Conservation (phyloP, 805 yeast genomes). For the Zygoascus ofunaensis region DNA sequence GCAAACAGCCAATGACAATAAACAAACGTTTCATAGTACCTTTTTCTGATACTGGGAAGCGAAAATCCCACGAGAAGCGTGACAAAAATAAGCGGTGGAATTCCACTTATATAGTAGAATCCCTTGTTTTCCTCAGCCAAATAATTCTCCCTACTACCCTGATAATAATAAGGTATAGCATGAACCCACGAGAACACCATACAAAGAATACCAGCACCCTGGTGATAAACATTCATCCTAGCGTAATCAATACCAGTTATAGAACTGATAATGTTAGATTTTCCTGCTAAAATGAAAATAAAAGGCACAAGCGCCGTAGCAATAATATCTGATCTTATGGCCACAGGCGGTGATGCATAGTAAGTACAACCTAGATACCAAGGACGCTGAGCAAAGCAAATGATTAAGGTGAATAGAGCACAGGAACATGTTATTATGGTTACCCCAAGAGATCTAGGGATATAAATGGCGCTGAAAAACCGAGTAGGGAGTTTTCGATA, state of each 20-base stretch:
- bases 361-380: slow-evolving; percentile 14
- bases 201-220: slow-evolving; percentile 12
- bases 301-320: slow-evolving; percentile 18
- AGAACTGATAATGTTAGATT: slow-evolving; percentile 12
- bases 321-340: slow-evolving; percentile 15
- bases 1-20: slow-evolving; percentile 17
- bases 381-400: slow-evolving; percentile 13
- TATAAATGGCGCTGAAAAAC: too few species aligned
- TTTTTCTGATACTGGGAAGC: slow-evolving; percentile 10
- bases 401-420: too few species aligned
- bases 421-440: too few species aligned
- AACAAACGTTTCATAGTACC: slow-evolving; percentile 14
- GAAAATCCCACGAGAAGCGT: slow-evolving; percentile 11
- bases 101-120: slow-evolving; percentile 4
- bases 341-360: slow-evolving; percentile 17
- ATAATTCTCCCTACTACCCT: too few species aligned
- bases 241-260: slow-evolving; percentile 17
- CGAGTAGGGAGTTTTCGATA: slow-evolving; percentile 15
- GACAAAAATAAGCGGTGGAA: slow-evolving; percentile 10
- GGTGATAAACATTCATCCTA: slow-evolving; percentile 13
- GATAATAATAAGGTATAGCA: slow-evolving; percentile 14
- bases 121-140: neutral
- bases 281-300: slow-evolving; percentile 16
- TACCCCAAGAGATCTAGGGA: too few species aligned
- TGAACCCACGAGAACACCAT: slow-evolving; percentile 14